Evolutionary conservation across 495 filamentous ascomycete species (phyloP).

Genomic region (Oidiodendron maius): DNA sequence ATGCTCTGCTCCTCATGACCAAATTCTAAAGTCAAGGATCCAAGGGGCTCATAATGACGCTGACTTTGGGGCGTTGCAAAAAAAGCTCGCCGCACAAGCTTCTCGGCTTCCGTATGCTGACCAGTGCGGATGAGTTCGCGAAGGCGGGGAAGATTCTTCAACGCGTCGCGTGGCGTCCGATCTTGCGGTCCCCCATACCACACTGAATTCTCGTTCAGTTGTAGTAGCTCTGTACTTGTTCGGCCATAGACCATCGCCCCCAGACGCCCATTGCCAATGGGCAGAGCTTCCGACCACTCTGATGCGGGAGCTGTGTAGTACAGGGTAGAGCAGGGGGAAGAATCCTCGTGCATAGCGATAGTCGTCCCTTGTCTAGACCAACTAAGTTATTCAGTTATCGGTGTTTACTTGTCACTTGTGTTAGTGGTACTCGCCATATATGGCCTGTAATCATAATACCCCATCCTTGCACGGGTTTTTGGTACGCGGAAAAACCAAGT

Average conservation of each 20-base stretch:
- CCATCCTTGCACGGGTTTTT: no score
- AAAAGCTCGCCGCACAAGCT: constrained; percentile 32
- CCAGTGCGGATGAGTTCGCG: constrained; percentile 35
- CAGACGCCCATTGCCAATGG: constrained; percentile 47
- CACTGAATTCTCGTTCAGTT: constrained; percentile 47
- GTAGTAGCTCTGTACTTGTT: constrained; percentile 37
- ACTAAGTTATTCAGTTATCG: no score
- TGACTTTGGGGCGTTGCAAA: constrained; percentile 38
- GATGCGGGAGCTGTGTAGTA: constrained; percentile 12
- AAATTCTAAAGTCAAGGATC: constrained; percentile 40
- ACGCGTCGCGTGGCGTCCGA: constrained; percentile 34
- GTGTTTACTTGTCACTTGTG: no score
- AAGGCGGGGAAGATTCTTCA: constrained; percentile 27
- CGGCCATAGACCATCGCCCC: constrained; percentile 45
- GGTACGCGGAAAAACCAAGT: background rate
- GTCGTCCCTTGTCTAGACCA: no score
- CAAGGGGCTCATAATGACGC: constrained; percentile 43
- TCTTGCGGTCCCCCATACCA: constrained; percentile 46
- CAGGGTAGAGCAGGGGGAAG: constrained; percentile 2
- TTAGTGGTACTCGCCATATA: no score
- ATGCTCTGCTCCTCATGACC: constrained; percentile 27
- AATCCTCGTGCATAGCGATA: no score
- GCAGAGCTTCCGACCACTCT: constrained; percentile 18
- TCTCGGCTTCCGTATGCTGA: constrained; percentile 35
- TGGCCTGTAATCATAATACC: no score